Base-by-base conservation (phyloP, 768 basidiomycete genomes). In the Sistotremastrum suecicum region DNA sequence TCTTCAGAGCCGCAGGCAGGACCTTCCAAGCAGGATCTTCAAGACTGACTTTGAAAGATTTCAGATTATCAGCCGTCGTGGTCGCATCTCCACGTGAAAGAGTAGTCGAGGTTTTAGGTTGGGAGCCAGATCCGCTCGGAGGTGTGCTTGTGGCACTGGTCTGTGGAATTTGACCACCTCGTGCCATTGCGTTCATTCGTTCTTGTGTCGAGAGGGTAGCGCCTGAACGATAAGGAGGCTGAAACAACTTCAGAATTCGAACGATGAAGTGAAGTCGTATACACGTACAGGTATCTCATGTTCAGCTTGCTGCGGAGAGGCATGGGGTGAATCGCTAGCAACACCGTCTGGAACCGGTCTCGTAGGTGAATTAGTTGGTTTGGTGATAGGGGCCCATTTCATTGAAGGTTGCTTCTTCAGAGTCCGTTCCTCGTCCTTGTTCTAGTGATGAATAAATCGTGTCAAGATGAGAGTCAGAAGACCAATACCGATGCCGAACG, bases 11-110 rank as follows among this genome's bases (percentile, higher is more conserved):
- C 0, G 95, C 95, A 1, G 95, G 95, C 10, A 99, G 68, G 20
- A 99, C 95, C 59, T 98, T 98, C 83, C 87, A 98, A 33, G 94
- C 95, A 0, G 95, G 95, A 60, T 99, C 95, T 45, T 98, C 94
- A 47, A 99, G 62, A 52, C 87, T 95, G 49, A 99, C 94, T 62
- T 94, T 90, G 76, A 99, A 98, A 56, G 83, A 88, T 67, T 92
- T 89, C 51, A 88, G 70, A 53, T 86, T 88, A 55, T 79, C 59
- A 10, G 44, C 30, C 31, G 37, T 44, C 32, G 34, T 7, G 37
- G 35, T 39, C n/a, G 42, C 43, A 42, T 40, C 40, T 10, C 36
- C 47, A 12, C 34, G 41, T 7, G 39, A 39, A 10, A 12, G 49
- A 9, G 51, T 20, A 20, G 61, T 55, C 4, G 61, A 45, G 11